These are phyloP conservation scores for Chlamydomonas sphaeroides DNA, from an alignment of 139 green algal genomes.

Conservation along the genomic window DNA sequence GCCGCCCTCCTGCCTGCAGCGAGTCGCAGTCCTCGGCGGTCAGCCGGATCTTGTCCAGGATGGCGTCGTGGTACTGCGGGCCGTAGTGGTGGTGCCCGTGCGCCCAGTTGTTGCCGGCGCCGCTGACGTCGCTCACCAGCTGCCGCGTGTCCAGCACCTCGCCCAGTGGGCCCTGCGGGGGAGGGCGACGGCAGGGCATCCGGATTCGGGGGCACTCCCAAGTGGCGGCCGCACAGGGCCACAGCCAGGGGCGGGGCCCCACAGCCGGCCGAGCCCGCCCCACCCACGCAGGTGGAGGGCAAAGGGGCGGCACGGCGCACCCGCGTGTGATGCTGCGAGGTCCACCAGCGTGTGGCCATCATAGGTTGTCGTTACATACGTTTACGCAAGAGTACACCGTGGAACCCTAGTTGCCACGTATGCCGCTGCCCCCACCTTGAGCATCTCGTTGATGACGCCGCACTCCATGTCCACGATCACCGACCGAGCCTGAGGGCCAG, in stretches of 20 bases:
- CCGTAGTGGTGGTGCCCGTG: slow-evolving; percentile 83
- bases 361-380: no score
- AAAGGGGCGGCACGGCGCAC: no score
- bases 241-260: no score
- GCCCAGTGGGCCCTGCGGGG: slow-evolving; percentile 60
- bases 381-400: no score
- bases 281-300: no score
- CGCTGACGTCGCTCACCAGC: slow-evolving; percentile 81
- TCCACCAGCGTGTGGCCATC: no score
- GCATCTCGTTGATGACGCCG: slow-evolving; percentile 82
- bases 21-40: slow-evolving; percentile 79
- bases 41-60: slow-evolving; percentile 67
- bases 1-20: slow-evolving; percentile 34
- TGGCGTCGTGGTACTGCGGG: slow-evolving; percentile 71
- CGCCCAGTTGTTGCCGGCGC: slow-evolving; percentile 91
- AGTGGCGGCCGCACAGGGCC: no score
- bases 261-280: no score
- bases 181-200: not conserved
- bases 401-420: no score
- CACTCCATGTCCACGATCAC: slow-evolving; percentile 92
- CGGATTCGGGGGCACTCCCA: no score
- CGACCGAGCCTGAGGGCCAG: slow-evolving; percentile 69
- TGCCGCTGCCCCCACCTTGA: slow-evolving; percentile 69
- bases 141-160: slow-evolving; percentile 79
- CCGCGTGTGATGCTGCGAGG: no score